Conservation (phyloP, 2,329 filamentous ascomycete species). For the Fusarium sp. region DNA sequence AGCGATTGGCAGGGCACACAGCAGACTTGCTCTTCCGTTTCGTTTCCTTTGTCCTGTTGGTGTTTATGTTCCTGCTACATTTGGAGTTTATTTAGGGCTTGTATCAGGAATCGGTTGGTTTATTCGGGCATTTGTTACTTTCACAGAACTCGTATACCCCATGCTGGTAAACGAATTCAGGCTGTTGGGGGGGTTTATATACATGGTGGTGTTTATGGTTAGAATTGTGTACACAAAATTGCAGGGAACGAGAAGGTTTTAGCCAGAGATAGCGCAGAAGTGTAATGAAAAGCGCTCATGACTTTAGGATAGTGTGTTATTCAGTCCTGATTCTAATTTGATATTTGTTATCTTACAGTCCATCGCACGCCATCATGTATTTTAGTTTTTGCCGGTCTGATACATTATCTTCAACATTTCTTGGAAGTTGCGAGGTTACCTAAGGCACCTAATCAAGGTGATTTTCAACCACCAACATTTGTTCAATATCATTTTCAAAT, state of each 20-base stretch:
- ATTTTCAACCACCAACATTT: too few relatives aligned
- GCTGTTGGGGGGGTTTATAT: constrained; percentile 4
- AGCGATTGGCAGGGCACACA: constrained; percentile 17
- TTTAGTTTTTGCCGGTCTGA: too few relatives aligned
- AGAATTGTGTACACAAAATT: constrained; percentile 27
- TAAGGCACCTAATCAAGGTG: too few relatives aligned
- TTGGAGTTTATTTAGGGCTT: background rate
- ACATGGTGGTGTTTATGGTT: constrained; percentile 2
- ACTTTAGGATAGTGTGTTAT: too few relatives aligned
- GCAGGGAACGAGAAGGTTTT: background rate
- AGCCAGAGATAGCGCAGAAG: too few relatives aligned
- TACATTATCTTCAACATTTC: too few relatives aligned
- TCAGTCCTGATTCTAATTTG: too few relatives aligned
- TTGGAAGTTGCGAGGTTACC: too few relatives aligned
- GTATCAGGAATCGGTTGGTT: constrained; percentile 10
- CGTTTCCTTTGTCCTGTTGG: constrained; percentile 14
- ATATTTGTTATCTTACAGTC: too few relatives aligned
- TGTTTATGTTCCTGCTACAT: background rate
- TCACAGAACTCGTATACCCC: constrained; percentile 24
- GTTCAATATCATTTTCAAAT: too few relatives aligned
- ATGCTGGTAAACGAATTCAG: constrained; percentile 21
- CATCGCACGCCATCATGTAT: too few relatives aligned
- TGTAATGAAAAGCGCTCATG: too few relatives aligned
- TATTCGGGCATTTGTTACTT: constrained; percentile 6
- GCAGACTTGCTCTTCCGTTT: constrained; percentile 24